Base-by-base conservation (phyloP, 208 protist genomes). In the Leishmania tarentolae region DNA sequence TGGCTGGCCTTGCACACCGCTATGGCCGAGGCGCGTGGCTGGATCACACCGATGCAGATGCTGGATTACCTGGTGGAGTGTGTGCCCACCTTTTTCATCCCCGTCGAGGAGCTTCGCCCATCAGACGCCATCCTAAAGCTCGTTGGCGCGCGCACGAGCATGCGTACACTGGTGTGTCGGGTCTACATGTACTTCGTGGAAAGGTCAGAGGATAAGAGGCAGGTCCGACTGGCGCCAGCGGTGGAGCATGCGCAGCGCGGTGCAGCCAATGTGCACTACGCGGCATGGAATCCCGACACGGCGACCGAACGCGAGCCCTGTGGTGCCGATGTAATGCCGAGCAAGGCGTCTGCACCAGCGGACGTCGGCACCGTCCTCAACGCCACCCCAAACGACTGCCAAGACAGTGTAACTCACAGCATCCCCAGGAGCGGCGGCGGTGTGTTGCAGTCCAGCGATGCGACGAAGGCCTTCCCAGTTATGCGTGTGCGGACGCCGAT, bases 61-160 rank as follows among this genome's bases (percentile, higher is more conserved):
- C 83, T 96, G n/a, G 86, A 96, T 73, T 86, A 93, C 31, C 85
- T 97, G 35, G 91, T 97, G 40, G 94, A 95, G 82, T 95, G 92
- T 72, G 87, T 97, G 68, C 94, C 94, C 1, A 97, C 92, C 40
- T 91, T 94, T 75, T 92, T 86, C 57, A 86, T 96, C 28, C 90
- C 91, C 5, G 28, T 93, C 5, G 63, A 85, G 28, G 75, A 90
- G 63, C 70, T 97, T 61, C 84, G 87, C 76, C 72, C 82, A 28
- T 91, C 91, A 9, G 92, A 95, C 75, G 78, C 78, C 15, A 81
- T 94, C 40, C 63, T 83, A 50, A 92, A 86, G 78, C 74, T 89
- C 17, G 76, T 94, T 13, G 91, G 92, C 28, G 88, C 88, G 24
- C 80, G 83, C 8, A 91, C 83, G 68, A 87, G 76, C 28, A 87